Evolutionary conservation across 495 filamentous ascomycete genomes (phyloP).

Genomic region (Penicillium silybi): DNA sequence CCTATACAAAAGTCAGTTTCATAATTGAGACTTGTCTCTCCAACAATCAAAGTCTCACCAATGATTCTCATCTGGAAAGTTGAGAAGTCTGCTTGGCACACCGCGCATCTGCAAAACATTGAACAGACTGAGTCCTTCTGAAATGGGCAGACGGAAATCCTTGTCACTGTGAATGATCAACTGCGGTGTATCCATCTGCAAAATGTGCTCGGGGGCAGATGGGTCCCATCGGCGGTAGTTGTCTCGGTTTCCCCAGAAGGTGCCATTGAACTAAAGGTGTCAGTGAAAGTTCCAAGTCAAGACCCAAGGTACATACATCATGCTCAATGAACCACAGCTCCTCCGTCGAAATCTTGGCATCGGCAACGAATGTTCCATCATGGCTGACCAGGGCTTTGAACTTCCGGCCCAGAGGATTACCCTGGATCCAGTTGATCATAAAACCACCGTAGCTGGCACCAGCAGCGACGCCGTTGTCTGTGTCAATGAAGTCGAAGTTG

Average conservation of each 20-base stretch:
- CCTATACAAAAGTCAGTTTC: conserved; percentile 14
- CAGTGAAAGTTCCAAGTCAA: conserved; percentile 14
- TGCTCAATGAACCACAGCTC: conserved; percentile 46
- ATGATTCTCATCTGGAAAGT: conserved; percentile 53
- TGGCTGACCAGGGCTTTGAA: conserved; percentile 52
- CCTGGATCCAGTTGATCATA: conserved; percentile 59
- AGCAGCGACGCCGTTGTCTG: conserved; percentile 44
- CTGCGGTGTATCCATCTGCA: conserved; percentile 41
- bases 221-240: conserved; percentile 46
- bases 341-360: conserved; percentile 43
- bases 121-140: conserved; percentile 43
- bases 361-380: conserved; percentile 43
- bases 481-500: conserved; percentile 48
- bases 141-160: conserved; percentile 42
- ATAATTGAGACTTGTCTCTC: background rate
- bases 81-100: conserved; percentile 56
- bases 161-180: conserved; percentile 44
- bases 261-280: conserved; percentile 37
- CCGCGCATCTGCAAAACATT: conserved; percentile 47
- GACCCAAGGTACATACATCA: conserved; percentile 17
- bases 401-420: conserved; percentile 46
- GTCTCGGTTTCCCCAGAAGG: conserved; percentile 38
- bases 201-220: conserved; percentile 29
- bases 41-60: conserved; percentile 21
- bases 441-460: conserved; percentile 52